Percentiles rank a stretch among this genome's conserved stretches.
Conservation (phyloP, 2,329 filamentous ascomycete species). For the Cladophialophora bantiana region DNA sequence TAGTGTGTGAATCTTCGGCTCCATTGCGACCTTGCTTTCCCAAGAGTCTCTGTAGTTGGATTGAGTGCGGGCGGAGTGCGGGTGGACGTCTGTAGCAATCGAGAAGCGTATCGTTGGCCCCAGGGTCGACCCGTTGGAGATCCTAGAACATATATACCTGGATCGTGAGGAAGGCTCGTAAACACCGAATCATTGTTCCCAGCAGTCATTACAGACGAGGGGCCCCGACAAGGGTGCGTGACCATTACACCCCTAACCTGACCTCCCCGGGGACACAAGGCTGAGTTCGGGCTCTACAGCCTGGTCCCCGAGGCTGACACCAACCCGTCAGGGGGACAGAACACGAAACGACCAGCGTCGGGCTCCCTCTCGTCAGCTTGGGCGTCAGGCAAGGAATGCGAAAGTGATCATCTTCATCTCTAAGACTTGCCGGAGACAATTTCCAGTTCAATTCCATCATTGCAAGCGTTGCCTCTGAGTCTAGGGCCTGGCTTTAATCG, state of each 20-base stretch:
- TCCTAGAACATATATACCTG: neutral
- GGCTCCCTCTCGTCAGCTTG: neutral
- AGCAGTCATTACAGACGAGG: neutral
- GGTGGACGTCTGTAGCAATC: neutral
- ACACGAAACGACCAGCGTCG: neutral
- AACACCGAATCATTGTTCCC: neutral
- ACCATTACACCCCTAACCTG: too few relatives aligned
- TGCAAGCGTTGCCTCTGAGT: neutral
- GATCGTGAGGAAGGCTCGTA: neutral
- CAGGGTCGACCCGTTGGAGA: neutral
- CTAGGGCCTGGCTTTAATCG: too few relatives aligned
- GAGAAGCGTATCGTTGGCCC: neutral
- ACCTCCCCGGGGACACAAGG: neutral
- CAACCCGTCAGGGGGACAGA: neutral
- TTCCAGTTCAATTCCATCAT: neutral
- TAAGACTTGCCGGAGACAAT: neutral
- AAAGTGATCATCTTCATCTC: neutral
- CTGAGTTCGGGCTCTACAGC: neutral
- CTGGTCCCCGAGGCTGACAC: constrained; percentile 1
- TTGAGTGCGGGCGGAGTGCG: neutral
- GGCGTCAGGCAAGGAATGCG: neutral
- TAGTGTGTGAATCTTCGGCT: constrained; percentile 34
- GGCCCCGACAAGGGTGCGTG: too few relatives aligned
- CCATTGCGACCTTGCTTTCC: neutral
- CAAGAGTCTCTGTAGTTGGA: neutral